phyloP scores from a whole-genome alignment of 768 basidiomycete genomes.

The Podaxis pistillaris region DNA sequence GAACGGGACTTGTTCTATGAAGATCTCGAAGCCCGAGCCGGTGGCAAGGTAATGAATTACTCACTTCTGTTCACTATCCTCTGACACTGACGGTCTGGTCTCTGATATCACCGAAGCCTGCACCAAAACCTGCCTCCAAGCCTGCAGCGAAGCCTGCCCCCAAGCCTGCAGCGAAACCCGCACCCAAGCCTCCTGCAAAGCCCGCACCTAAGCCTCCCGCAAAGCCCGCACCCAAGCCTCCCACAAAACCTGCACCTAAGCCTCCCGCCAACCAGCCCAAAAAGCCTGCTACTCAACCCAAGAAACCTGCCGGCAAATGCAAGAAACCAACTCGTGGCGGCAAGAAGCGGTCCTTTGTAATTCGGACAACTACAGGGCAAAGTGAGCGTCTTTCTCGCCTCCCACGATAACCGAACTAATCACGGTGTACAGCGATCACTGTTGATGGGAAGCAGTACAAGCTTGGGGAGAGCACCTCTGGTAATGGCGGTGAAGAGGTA shows the following conservation, averaged over 20 bases:
- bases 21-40: neutral
- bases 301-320: neutral
- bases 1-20: neutral
- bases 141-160: neutral
- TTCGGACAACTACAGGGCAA: neutral
- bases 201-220: neutral
- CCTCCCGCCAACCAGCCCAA: neutral
- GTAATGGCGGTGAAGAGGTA: constrained; percentile 1
- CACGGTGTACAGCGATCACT: neutral
- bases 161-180: neutral
- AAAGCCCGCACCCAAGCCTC: neutral
- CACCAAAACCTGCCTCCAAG: neutral
- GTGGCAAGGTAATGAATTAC: neutral
- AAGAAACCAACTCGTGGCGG: neutral
- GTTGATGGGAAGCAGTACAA: neutral
- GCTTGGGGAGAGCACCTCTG: neutral
- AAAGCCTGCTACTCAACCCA: neutral
- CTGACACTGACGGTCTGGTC: neutral
- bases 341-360: neutral
- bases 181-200: neutral
- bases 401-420: neutral
- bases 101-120: neutral
- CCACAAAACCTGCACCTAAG: neutral
- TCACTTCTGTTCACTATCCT: neutral
- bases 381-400: neutral